Conservation (phyloP, 768 basidiomycete species). For the Rhodotorula babjevae region DNA sequence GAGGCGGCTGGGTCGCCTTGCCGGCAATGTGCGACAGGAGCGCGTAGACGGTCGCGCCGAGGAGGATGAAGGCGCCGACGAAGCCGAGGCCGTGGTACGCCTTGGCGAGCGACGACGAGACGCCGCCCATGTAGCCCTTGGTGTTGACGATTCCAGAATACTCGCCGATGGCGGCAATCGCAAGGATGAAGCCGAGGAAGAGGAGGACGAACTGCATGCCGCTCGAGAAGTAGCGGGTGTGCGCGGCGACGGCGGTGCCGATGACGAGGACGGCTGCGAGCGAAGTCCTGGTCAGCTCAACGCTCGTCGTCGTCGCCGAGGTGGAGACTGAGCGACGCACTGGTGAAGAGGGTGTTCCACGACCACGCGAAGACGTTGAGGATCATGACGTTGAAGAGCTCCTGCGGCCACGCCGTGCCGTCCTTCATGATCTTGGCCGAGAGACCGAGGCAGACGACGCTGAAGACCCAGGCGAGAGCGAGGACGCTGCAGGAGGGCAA, state of each 20-base stretch:
- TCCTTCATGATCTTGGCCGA: background rate
- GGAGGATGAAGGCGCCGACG: background rate
- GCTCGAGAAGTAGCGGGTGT: background rate
- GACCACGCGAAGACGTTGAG: background rate
- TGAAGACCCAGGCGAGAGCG: background rate
- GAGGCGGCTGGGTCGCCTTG: background rate
- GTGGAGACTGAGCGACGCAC: too few relatives aligned
- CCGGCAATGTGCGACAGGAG: background rate
- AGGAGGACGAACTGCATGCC: background rate
- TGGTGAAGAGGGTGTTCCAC: background rate
- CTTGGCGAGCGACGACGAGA: background rate
- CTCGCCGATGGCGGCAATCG: slow-evolving; percentile 1
- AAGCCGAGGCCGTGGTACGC: slow-evolving; percentile 5
- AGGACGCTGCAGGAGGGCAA: background rate
- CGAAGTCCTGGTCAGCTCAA: background rate
- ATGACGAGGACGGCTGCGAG: slow-evolving; percentile 2
- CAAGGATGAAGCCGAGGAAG: slow-evolving; percentile 11
- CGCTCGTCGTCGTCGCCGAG: too few relatives aligned
- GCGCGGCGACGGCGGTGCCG: background rate
- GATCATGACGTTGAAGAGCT: background rate
- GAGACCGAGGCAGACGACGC: slow-evolving; percentile 13
- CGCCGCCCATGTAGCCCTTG: background rate
- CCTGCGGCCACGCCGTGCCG: background rate
- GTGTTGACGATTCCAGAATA: background rate
- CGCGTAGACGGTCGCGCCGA: background rate